Percentiles rank a stretch among this genome's conserved stretches.
phyloP scores from a whole-genome alignment of 23 red algal genomes.

The Agarophyton chilense region DNA sequence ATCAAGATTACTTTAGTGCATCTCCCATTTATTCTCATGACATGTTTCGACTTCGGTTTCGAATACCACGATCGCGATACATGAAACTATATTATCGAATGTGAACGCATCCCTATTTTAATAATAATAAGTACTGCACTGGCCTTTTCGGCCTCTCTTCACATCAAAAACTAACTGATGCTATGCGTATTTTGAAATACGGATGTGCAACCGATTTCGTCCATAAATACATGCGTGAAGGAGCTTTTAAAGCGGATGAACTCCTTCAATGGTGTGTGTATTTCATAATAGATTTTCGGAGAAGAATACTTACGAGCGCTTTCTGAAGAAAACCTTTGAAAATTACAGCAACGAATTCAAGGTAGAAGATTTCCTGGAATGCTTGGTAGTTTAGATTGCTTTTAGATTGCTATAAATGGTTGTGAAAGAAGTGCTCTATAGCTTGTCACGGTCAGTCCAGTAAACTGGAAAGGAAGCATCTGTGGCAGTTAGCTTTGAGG shows the following conservation, averaged over 20 bases:
- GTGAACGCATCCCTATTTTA: background rate
- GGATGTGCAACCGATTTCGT: conserved; percentile 25
- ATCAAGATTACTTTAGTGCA: background rate
- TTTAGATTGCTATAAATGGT: conserved; percentile 59
- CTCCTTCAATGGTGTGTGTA: background rate
- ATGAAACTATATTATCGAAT: background rate
- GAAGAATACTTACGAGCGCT: conserved; percentile 21
- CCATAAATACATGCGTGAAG: conserved; percentile 14
- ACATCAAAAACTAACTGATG: background rate
- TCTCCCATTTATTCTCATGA: background rate
- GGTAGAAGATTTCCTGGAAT: conserved; percentile 29
- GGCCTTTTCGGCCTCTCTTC: background rate
- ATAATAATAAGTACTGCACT: background rate
- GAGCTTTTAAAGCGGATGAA: background rate
- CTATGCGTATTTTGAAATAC: conserved; percentile 22
- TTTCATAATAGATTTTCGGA: conserved; percentile 7
- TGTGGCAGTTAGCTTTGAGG: conserved; percentile 22
- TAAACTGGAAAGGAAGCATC: conserved; percentile 19
- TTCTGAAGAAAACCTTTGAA: background rate
- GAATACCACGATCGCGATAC: background rate
- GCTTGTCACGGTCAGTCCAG: conserved; percentile 56
- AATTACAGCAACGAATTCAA: background rate
- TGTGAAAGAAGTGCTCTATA: conserved; percentile 23
- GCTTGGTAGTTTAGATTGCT: no score
- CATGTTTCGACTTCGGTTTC: background rate